These are phyloP conservation scores for Salvia hispanica DNA, from an alignment of 257 asterid species.

Conservation along the genomic window DNA sequence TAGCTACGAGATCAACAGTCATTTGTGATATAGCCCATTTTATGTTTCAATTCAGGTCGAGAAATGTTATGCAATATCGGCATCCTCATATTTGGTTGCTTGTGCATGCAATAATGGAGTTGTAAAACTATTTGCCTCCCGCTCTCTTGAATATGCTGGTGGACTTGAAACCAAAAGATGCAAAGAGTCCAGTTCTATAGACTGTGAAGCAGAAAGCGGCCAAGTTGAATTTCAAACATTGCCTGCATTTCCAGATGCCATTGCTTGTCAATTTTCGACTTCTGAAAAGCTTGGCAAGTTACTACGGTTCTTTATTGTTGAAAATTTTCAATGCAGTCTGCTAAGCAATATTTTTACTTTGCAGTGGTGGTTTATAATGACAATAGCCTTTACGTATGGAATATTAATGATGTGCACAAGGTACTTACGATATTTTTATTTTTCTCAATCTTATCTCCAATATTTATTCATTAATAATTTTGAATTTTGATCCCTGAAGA, in stretches of 20 bases:
- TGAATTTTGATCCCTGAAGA: conserved; percentile 20
- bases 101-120: conserved; percentile 74
- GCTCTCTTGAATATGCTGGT: conserved; percentile 57
- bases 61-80: conserved; percentile 61
- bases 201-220: conserved; percentile 28
- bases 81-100: conserved; percentile 61
- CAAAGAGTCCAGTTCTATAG: conserved; percentile 38
- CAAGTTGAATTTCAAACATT: conserved; percentile 35
- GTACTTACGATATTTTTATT: conserved; percentile 31
- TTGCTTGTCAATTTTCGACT: conserved; percentile 74
- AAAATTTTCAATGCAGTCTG: conserved; percentile 26
- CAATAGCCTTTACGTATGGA: conserved; percentile 66
- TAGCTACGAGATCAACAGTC: conserved; percentile 5
- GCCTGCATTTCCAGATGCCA: conserved; percentile 59
- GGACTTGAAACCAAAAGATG: conserved; percentile 52
- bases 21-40: conserved; percentile 11
- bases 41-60: conserved; percentile 54
- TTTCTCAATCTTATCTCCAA: conserved; percentile 7
- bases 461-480: conserved; percentile 3
- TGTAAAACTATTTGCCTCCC: conserved; percentile 47
- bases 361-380: conserved; percentile 75
- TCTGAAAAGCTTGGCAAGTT: conserved; percentile 64
- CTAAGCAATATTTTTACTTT: conserved; percentile 34
- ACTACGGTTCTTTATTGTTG: conserved; percentile 24
- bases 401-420: conserved; percentile 50